Base-by-base conservation (phyloP, 768 basidiomycete genomes). In the Butyriboletus loyo region DNA sequence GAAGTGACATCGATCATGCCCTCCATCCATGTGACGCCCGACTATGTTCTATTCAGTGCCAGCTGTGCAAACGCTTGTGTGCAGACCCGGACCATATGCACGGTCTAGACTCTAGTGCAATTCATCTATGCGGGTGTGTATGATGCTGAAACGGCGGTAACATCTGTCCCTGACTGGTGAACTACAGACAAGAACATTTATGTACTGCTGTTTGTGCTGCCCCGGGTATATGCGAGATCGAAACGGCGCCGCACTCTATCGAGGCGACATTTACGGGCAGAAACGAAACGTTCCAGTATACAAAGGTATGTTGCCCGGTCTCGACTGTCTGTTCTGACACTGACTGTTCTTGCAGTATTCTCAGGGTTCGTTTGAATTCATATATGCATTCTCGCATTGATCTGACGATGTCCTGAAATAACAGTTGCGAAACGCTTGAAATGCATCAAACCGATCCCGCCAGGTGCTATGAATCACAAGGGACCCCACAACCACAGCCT, bases 271-370 rank as follows among this genome's bases (percentile, higher is more conserved):
- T 85, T 56, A 77, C 76, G 0, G 85, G 84, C 0, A 71, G 65
- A 52, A 79, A 84, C 44, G 80, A 83, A 53, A 82, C 77, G 1
- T 86, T 84, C 58, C 77, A 81, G 59, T 86, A 82, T 46, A 86
- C 85, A 0, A 85, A 85, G 73, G 84, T 81, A 46, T 25, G 61
- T 49, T 35, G 27, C 24, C 19, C 2, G 10, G 7, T 45, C n/a
- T 17, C n/a, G 7, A 7, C 13, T 2, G 6, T 19, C 2, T 1
- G 6, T 15, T 41, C 34, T 24, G 25, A 28, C 1, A 1, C 30
- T 46, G 13, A 50, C 24, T 0, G 14, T 22, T 21, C 13, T 30
- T 21, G 11, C 39, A 83, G 82, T 83, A 82, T 59, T 72, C 77
- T 3, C 83, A 83, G 72, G 78, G 80, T 81, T 48, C 19, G 66